These are phyloP conservation scores for Apophysomyces variabilis DNA, from an alignment of 371 early-diverging fungal genomes.

Conservation along the genomic window DNA sequence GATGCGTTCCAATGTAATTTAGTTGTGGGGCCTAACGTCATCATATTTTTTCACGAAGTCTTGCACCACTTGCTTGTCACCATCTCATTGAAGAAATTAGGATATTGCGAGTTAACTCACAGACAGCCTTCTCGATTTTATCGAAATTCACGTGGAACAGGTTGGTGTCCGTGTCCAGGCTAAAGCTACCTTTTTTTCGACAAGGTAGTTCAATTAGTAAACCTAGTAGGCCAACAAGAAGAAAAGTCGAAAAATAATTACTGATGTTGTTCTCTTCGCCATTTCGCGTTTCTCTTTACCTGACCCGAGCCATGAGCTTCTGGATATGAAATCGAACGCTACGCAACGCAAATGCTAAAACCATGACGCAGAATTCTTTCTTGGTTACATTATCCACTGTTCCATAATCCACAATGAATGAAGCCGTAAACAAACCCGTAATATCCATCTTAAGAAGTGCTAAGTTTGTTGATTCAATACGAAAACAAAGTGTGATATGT, in stretches of 20 bases:
- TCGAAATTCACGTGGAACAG: constrained; percentile 72
- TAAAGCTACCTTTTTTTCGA: constrained; percentile 70
- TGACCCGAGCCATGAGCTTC: constrained; percentile 84
- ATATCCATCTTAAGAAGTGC: constrained; percentile 53
- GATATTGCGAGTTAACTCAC: constrained; percentile 69
- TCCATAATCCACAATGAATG: constrained; percentile 65
- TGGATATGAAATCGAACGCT: constrained; percentile 81
- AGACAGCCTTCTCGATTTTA: constrained; percentile 68
- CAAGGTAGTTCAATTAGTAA: constrained; percentile 71
- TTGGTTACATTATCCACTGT: constrained; percentile 59
- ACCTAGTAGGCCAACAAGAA: constrained; percentile 20
- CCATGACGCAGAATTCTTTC: constrained; percentile 76
- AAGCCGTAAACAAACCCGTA: constrained; percentile 77
- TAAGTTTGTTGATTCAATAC: constrained; percentile 8
- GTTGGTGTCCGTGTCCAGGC: constrained; percentile 42
- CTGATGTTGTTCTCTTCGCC: not conserved
- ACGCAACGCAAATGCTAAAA: constrained; percentile 79
- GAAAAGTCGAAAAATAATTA: not conserved
- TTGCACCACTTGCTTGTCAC: constrained; percentile 68
- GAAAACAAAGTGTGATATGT: constrained; percentile 62
- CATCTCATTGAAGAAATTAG: constrained; percentile 79
- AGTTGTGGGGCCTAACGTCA: constrained; percentile 49
- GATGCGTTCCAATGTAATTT: constrained; percentile 60
- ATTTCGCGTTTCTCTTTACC: constrained; percentile 36
- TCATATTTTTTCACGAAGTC: constrained; percentile 70